Evolutionary conservation across 495 filamentous ascomycete genomes (phyloP), one percentile per base, ranked within the genome.

Genomic region (Daldinia childiae): DNA sequence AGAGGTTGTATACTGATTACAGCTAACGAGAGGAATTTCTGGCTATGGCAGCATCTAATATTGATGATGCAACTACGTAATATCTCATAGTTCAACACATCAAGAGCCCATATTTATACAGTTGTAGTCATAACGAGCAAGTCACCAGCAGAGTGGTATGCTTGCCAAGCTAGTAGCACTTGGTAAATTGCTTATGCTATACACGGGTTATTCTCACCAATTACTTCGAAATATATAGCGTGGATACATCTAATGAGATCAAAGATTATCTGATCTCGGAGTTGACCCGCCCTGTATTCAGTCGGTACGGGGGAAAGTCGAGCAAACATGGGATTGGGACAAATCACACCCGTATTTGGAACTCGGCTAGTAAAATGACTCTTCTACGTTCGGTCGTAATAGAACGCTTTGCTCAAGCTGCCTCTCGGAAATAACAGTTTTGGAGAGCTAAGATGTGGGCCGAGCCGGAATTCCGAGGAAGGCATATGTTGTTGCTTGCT

Each of bases 321-420:
- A 64, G 39, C 62, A 64, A 64, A 56, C 62, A 64, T 48, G 9
- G 8, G 12, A 3, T 2, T 64, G n/a, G 15, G 50, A 54, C 17
- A 34, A 39, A 39, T 17, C 1, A n/a, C 51, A n/a, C 51, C 14
- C 29, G n/a, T 17, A 55, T 55, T 48, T 24, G 19, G 19, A 19
- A 24, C 17, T 2, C 8, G 19, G 9, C 8, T 48, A 12, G 43
- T 24, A 4, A 48, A 24, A 5, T 24, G n/a, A 5, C 9, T 21
- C 17, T 48, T 4, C 43, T 6, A 4, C 3, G 15, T 48, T 41
- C 15, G 11, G 34, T 17, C n/a, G 8, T 8, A 17, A 17, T 41
- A 8, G 5, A 41, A n/a, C 15, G 6, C 17, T 48, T 21, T 21
- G 19, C 43, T 48, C 9, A 14, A 48, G 0, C 19, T 48, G 19